A percentile compares a stretch with the other conserved stretches of the same genome.
These are phyloP conservation scores for Epichloe elymi DNA, from an alignment of 2,329 filamentous ascomycete genomes.

Conservation along the genomic window DNA sequence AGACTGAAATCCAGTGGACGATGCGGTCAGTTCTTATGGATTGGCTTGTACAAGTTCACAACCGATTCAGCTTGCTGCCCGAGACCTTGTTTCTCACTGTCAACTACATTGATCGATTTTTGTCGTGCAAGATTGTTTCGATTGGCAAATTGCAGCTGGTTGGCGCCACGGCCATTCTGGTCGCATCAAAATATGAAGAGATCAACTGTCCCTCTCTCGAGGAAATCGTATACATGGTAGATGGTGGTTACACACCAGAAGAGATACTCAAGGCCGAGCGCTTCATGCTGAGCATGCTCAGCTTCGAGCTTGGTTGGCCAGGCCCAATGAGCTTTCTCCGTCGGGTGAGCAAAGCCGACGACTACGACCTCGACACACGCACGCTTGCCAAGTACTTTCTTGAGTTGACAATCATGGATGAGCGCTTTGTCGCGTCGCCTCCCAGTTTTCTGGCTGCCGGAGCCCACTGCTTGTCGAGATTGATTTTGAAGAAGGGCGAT, in stretches of 20 bases:
- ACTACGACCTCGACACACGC: constrained; percentile 90
- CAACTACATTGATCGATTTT: constrained; percentile 95
- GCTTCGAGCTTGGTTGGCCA: constrained; percentile 95
- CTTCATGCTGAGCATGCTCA: constrained; percentile 94
- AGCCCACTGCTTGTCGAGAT: constrained; percentile 78
- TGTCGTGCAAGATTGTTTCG: constrained; percentile 89
- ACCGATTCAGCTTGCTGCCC: constrained; percentile 77
- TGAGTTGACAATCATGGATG: constrained; percentile 94
- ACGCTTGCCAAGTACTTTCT: constrained; percentile 97
- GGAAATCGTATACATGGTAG: constrained; percentile 98
- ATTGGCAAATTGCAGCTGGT: constrained; percentile 91
- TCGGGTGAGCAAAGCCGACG: constrained; percentile 94
- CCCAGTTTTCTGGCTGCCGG: constrained; percentile 86
- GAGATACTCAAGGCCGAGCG: constrained; percentile 95
- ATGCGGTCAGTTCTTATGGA: constrained; percentile 97
- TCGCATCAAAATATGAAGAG: constrained; percentile 97
- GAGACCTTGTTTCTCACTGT: constrained; percentile 91
- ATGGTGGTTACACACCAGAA: constrained; percentile 74
- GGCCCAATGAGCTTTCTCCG: constrained; percentile 97
- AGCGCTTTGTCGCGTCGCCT: constrained; percentile 83
- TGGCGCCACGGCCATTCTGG: constrained; percentile 86
- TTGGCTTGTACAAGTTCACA: constrained; percentile 94
- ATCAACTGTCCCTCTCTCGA: constrained; percentile 92
- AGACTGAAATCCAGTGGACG: constrained; percentile 97
- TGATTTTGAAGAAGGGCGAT: constrained; percentile 80